Base-by-base conservation (phyloP, 1,284 basidiomycete genomes). In the Ustilago tritici region DNA sequence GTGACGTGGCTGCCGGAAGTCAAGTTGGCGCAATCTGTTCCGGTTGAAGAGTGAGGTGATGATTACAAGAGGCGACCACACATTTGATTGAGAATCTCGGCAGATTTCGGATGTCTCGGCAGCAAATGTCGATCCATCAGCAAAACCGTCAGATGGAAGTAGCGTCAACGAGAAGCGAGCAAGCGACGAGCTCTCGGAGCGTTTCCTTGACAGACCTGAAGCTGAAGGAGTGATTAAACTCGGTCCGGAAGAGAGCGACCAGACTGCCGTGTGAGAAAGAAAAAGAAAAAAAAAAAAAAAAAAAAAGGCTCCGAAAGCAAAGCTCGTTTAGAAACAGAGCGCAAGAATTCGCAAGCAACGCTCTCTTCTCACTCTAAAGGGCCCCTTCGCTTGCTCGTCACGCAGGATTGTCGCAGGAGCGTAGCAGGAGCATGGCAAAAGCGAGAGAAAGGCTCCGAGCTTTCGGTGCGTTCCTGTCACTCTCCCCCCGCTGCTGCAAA, bases 371-470 rank as follows among this genome's bases (percentile, higher is more conserved):
- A 23, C 28, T 14, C 31, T 28, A 17, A 40, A 11, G 11, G 38
- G 11, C 15, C 23, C 23, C 23, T 23, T 23, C 23, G 23, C 23
- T 32, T 5, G 47, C 31, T 50, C 47, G 15, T 50, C 47, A 50
- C 47, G 47, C 47, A 50, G 31, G 7, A 4, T 19, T 7, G 3
- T 19, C 47, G 47, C 47, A 50, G 31, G 7, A 4, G 43, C n/a
- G 3, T 19, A 46, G 17, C n/a, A 46, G 1, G n/a, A 46, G n/a
- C 43, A 46, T 19, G 7, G 3, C 43, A 11, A 46, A 23, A 28
- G 38, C 3, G 15, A 34, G 17, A 34, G 47, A 64, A 64, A 64
- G 47, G 61, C 61, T 57, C 61, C 61, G 61, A 64, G 55, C 47
- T 57, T 46, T 32, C 49, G 28, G 49, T 50, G 23, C 28, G 28